phyloP scores from a whole-genome alignment of 768 basidiomycete genomes.

The Amanita pallidorosea region DNA sequence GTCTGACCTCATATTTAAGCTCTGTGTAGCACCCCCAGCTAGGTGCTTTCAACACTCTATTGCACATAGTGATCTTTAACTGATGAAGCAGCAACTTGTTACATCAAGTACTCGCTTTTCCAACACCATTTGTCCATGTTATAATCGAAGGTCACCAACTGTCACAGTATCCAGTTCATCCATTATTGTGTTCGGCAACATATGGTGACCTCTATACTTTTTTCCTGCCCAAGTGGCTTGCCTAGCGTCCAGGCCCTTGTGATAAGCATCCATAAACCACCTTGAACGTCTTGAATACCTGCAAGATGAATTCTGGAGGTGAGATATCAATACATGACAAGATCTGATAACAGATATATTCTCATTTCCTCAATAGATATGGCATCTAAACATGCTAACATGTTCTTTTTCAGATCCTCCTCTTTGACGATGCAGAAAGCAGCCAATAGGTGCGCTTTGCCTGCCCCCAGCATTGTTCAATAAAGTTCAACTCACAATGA shows the following conservation, averaged over 20 bases:
- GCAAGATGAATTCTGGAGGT: no score
- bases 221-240: constrained; percentile 1
- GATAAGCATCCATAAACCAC: constrained; percentile 3
- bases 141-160: no score
- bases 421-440: not conserved
- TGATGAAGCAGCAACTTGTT: no score
- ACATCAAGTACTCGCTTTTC: no score
- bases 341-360: not conserved
- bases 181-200: not conserved
- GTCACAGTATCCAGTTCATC: not conserved
- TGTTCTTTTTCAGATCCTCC: not conserved
- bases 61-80: no score
- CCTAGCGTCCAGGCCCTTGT: not conserved
- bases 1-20: no score
- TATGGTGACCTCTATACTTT: not conserved
- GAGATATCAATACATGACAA: no score
- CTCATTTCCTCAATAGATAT: not conserved
- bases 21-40: no score
- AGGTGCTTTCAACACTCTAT: no score
- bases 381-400: not conserved
- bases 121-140: no score
- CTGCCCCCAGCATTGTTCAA: constrained; percentile 4
- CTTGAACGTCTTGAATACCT: no score
- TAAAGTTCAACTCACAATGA: constrained; percentile 8
- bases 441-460: not conserved